phyloP scores from a whole-genome alignment of 169 alveolate species.

The Eimeria zaria region DNA sequence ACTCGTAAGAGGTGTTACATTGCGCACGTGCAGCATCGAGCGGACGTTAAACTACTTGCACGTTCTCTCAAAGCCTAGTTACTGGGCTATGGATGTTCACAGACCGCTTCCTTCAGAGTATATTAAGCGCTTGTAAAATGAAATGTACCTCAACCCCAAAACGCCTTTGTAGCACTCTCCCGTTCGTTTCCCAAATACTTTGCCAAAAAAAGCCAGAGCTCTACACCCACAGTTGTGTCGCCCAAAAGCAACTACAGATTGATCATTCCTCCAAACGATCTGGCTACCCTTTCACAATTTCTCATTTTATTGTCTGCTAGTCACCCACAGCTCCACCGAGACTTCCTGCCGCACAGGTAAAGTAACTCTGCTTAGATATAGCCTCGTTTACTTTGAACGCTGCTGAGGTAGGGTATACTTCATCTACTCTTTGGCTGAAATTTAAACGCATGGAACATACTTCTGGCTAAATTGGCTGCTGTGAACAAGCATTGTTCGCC shows the following conservation, averaged over 20 bases:
- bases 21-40: not conserved
- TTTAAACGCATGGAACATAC: not conserved
- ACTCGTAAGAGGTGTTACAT: not conserved
- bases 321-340: not conserved
- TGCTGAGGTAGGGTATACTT: too few relatives aligned
- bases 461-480: not conserved
- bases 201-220: not conserved
- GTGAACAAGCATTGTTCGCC: not conserved
- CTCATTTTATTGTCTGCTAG: not conserved
- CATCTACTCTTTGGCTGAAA: not conserved
- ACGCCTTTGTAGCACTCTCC: not conserved
- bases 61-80: too few relatives aligned
- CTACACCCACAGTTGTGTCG: not conserved
- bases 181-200: not conserved
- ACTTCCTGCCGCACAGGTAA: not conserved
- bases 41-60: not conserved
- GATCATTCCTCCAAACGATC: not conserved
- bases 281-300: not conserved
- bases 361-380: not conserved
- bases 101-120: not conserved
- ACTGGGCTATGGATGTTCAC: not conserved
- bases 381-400: not conserved
- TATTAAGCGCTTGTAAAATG: not conserved
- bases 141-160: not conserved
- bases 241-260: not conserved